Evolutionary conservation across 805 yeast species (phyloP).

Genomic region (Schwanniomyces pseudopolymorphus): DNA sequence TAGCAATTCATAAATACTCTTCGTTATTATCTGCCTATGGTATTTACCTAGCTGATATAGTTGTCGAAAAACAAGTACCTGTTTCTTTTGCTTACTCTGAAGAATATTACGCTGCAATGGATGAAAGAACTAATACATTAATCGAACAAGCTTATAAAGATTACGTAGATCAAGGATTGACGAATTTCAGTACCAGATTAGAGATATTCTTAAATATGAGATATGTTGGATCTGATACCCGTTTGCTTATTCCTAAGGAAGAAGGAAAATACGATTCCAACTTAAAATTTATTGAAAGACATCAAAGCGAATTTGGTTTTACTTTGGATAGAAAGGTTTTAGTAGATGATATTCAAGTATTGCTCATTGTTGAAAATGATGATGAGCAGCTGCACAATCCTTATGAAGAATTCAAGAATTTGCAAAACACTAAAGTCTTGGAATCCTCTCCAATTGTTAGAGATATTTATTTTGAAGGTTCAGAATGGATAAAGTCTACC

Average conservation of each 20-base stretch:
- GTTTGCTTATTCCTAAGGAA: slow-evolving; percentile 59
- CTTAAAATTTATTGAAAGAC: slow-evolving; percentile 25
- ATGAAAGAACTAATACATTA: slow-evolving; percentile 11
- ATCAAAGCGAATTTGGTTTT: slow-evolving; percentile 36
- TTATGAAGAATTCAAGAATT: slow-evolving; percentile 31
- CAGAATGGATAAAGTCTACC: slow-evolving; percentile 28
- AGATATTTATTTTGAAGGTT: slow-evolving; percentile 27
- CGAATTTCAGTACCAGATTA: slow-evolving; percentile 40
- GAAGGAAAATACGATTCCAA: slow-evolving; percentile 24
- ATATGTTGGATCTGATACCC: slow-evolving; percentile 88
- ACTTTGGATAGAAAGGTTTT: slow-evolving; percentile 32
- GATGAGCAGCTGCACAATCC: slow-evolving; percentile 53
- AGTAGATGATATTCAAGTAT: slow-evolving; percentile 39
- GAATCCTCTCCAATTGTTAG: slow-evolving; percentile 2
- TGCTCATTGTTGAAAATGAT: slow-evolving; percentile 61
- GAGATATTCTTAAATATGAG: slow-evolving; percentile 76
- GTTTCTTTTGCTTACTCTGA: slow-evolving; percentile 33
- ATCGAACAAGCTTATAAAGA: slow-evolving; percentile 17
- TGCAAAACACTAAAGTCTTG: slow-evolving; percentile 7
- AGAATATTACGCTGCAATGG: slow-evolving; percentile 12
- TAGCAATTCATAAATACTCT: slow-evolving; percentile 34
- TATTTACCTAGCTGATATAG: slow-evolving; percentile 32
- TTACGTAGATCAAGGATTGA: slow-evolving; percentile 50
- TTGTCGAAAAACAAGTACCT: slow-evolving; percentile 36
- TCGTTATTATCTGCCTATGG: slow-evolving; percentile 36